phyloP scores from a whole-genome alignment of 1,139 yeast species.

The Zygoascus meyerae region DNA sequence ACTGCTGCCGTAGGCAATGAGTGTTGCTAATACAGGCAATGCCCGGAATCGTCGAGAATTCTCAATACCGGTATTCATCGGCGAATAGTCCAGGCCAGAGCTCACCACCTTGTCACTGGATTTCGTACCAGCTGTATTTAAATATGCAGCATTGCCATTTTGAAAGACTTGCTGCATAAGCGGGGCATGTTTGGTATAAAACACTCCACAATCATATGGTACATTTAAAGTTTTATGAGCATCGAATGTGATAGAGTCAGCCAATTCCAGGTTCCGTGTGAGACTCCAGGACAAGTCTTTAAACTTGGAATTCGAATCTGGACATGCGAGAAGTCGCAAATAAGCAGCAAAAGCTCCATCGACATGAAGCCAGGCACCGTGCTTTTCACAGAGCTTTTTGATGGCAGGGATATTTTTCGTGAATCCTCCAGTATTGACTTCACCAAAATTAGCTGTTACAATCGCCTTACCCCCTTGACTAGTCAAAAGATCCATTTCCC shows the following conservation, averaged over 20 bases:
- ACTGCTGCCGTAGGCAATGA: conserved; percentile 23
- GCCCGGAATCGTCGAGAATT: conserved; percentile 28
- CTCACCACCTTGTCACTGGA: background rate
- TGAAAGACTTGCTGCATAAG: conserved; percentile 21
- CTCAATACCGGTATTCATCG: conserved; percentile 26
- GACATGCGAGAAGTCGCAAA: conserved; percentile 17
- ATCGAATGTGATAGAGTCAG: conserved; percentile 28
- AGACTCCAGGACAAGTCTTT: conserved; percentile 14
- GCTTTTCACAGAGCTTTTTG: conserved; percentile 23
- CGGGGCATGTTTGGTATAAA: conserved; percentile 17
- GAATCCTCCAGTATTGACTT: conserved; percentile 28
- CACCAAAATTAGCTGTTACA: conserved; percentile 26
- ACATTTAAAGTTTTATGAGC: conserved; percentile 29
- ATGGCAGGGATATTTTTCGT: conserved; percentile 18
- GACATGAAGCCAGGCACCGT: conserved; percentile 28
- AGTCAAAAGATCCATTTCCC: conserved; percentile 10
- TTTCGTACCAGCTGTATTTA: conserved; percentile 11
- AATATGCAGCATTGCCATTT: conserved; percentile 27
- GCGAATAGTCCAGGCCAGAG: conserved; percentile 12
- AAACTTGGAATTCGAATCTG: conserved; percentile 11
- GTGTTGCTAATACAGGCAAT: conserved; percentile 24
- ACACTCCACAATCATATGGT: conserved; percentile 28
- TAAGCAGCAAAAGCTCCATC: conserved; percentile 29
- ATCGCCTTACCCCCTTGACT: conserved; percentile 15
- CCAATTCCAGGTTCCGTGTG: conserved; percentile 24